These are phyloP conservation scores for Picea glauca DNA, from an alignment of 75 land plant genomes.

Conservation along the genomic window DNA sequence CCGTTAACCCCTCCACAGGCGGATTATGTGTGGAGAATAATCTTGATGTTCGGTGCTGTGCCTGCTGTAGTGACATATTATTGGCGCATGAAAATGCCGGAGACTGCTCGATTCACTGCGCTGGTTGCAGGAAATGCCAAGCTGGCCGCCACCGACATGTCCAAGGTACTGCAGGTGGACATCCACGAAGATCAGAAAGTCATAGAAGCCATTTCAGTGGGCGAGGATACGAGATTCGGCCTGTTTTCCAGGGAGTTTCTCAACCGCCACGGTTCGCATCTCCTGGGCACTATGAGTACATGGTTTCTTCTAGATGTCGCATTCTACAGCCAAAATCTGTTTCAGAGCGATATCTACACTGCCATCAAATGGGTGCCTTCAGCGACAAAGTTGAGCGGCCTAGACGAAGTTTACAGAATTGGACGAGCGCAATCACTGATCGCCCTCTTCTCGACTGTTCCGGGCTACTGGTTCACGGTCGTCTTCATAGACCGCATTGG, in stretches of 20 bases:
- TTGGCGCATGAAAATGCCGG: slow-evolving; percentile 54
- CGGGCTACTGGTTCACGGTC: slow-evolving; percentile 45
- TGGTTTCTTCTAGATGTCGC: too few relatives aligned
- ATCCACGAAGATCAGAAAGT: background rate
- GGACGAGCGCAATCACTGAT: slow-evolving; percentile 27
- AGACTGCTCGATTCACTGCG: slow-evolving; percentile 62
- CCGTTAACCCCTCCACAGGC: slow-evolving; percentile 24
- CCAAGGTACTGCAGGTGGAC: slow-evolving; percentile 25
- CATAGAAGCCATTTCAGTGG: too few relatives aligned
- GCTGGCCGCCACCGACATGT: slow-evolving; percentile 53
- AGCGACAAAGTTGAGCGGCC: too few relatives aligned
- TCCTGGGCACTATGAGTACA: too few relatives aligned
- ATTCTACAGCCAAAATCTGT: too few relatives aligned
- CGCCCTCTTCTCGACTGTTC: slow-evolving; percentile 33
- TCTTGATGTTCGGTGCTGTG: slow-evolving; percentile 38
- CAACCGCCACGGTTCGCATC: too few relatives aligned
- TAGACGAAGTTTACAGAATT: background rate
- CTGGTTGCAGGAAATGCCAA: slow-evolving; percentile 38
- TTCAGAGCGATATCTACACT: too few relatives aligned
- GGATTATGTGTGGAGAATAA: slow-evolving; percentile 37
- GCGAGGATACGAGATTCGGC: too few relatives aligned
- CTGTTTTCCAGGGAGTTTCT: too few relatives aligned
- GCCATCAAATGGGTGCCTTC: too few relatives aligned
- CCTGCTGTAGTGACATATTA: slow-evolving; percentile 45
- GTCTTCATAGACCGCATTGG: slow-evolving; percentile 24